Percentiles rank a stretch among this genome's conserved stretches.
Evolutionary conservation across 768 basidiomycete genomes (phyloP).

Genomic region (Auricularia sp.): DNA sequence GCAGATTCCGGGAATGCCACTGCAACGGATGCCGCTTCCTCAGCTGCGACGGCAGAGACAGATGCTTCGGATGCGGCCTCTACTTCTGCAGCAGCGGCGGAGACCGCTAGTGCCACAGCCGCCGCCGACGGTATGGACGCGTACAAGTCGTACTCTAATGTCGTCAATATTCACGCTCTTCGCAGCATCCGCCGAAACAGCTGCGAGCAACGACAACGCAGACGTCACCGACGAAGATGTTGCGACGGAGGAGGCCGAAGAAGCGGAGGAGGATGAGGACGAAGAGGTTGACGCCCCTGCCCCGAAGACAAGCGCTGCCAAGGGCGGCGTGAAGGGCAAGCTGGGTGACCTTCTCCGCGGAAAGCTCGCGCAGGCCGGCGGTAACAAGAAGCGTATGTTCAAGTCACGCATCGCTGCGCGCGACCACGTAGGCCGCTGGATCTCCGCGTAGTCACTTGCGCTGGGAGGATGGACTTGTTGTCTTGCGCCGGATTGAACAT

Average conservation of each 20-base stretch:
- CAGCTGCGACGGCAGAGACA: neutral
- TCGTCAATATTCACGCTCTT: too few relatives aligned
- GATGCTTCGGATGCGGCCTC: slow-evolving; percentile 5
- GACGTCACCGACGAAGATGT: neutral
- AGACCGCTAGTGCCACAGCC: slow-evolving; percentile 5
- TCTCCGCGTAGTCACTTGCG: neutral
- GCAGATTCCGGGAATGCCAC: neutral
- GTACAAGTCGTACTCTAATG: too few relatives aligned
- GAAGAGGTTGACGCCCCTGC: neutral
- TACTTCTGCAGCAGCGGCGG: slow-evolving; percentile 7
- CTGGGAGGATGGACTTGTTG: too few relatives aligned
- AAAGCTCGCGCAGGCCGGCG: neutral
- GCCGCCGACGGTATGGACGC: neutral
- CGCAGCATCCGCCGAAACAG: neutral
- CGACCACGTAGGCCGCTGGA: neutral
- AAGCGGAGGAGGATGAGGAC: slow-evolving; percentile 1
- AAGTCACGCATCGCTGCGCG: neutral
- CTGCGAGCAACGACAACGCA: neutral
- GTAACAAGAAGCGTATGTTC: neutral
- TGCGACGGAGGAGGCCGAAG: neutral
- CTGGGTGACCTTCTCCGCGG: neutral
- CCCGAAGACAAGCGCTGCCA: neutral
- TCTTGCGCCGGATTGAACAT: too few relatives aligned
- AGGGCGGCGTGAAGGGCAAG: neutral
- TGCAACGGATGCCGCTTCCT: neutral